Evolutionary conservation across 306 rosid species (phyloP), one percentile per base, ranked within the genome.

Genomic region (Senna siamea): DNA sequence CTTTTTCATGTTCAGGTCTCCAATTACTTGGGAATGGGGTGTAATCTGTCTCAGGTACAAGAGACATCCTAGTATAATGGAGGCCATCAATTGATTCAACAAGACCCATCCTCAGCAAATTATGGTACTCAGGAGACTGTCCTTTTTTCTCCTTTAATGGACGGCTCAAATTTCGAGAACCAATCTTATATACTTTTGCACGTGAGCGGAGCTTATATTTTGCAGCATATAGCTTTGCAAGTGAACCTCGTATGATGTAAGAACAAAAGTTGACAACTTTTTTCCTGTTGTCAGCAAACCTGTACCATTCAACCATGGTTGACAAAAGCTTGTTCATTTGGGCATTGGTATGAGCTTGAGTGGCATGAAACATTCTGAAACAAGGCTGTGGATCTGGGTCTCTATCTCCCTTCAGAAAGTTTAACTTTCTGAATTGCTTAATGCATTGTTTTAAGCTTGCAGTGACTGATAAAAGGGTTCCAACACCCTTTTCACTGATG

Each of bases 351-450:
- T 91, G 97, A 43, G 98, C 96, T 72, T 93, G 98, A 1, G 98
- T 93, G 70, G 98, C 97, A 73, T 93, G 98, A 80, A 91, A 93
- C 98, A 93, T 93, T 73, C 98, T 85, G 77, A 93, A 93, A 72
- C 98, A 93, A 66, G 98, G 97, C 63, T 93, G 97, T 44, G 98
- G 98, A 79, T 93, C 97, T 3, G 98, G 98, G 81, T 93, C 98
- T 66, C 88, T 80, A 77, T 93, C 98, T 5, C 98, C 98, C 85
- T 91, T 93, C 37, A 93, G 81, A 81, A 93, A 93, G 70, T 48
- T 87, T 78, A 93, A 83, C 83, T 88, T 93, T 80, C 98, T 85
- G 77, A 93, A 93, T 70, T 87, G 94, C 88, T 83, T 93, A 72
- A 93, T 88, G 83, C 97, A 89, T 78, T 89, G 97, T 70, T 93